A percentile compares a stretch with the other conserved stretches of the same genome.
These are phyloP conservation scores for Danielia oregonensis DNA, from an alignment of 805 yeast species.

Conservation along the genomic window DNA sequence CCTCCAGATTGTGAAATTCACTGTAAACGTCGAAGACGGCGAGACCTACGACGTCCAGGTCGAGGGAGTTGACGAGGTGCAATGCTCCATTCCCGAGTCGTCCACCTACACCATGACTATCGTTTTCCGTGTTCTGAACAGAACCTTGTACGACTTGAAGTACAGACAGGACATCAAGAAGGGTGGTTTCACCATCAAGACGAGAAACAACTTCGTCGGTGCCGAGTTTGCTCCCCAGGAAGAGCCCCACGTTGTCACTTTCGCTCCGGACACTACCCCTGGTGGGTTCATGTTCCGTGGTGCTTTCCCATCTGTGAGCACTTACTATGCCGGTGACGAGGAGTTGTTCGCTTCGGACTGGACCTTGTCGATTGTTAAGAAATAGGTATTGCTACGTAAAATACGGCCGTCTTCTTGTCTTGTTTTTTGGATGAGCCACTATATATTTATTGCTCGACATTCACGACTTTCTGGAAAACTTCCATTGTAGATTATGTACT, in stretches of 20 bases:
- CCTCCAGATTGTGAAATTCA: conserved; percentile 29
- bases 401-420: not conserved
- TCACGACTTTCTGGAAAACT: too few species aligned
- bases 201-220: conserved; percentile 29
- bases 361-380: conserved; percentile 33
- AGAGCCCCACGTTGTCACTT: conserved; percentile 26
- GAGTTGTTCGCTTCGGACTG: conserved; percentile 27
- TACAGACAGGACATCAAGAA: conserved; percentile 36
- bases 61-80: conserved; percentile 24
- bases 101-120: conserved; percentile 30
- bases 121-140: conserved; percentile 29
- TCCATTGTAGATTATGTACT: too few species aligned
- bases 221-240: conserved; percentile 30
- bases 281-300: conserved; percentile 39
- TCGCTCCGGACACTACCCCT: conserved; percentile 35
- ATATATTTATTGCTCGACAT: too few species aligned
- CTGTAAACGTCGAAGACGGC: conserved; percentile 28
- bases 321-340: conserved; percentile 32
- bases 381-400: conserved; percentile 8
- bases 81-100: conserved; percentile 34
- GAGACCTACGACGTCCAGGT: conserved; percentile 24
- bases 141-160: conserved; percentile 25
- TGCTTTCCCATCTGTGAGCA: conserved; percentile 25
- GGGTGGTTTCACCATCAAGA: conserved; percentile 31
- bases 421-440: too few species aligned